phyloP scores from a whole-genome alignment of 768 basidiomycete genomes.

The Kwoniella newhampshirensis region DNA sequence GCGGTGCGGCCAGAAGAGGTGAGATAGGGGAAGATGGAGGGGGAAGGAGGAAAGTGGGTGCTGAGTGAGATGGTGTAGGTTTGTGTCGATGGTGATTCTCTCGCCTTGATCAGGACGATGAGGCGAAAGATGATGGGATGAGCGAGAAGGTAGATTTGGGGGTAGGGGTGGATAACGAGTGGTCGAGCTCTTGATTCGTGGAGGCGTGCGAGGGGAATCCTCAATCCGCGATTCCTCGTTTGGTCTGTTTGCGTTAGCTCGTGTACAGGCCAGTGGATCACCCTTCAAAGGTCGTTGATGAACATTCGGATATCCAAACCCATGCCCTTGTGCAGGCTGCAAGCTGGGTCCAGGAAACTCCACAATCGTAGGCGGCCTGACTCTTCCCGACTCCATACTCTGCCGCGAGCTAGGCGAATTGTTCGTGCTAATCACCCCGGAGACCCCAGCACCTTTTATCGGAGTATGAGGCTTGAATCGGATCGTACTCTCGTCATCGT shows the following conservation, averaged over 20 bases:
- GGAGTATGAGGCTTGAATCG: slow-evolving; percentile 8
- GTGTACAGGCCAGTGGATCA: too few relatives aligned
- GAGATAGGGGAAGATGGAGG: slow-evolving; percentile 37
- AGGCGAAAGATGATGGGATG: slow-evolving; percentile 6
- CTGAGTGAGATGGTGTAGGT: slow-evolving; percentile 11
- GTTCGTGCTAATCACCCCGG: neutral
- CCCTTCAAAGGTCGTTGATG: slow-evolving; percentile 3
- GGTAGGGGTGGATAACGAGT: slow-evolving; percentile 1
- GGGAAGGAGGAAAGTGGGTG: slow-evolving; percentile 19
- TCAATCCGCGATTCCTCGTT: neutral
- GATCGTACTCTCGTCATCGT: neutral
- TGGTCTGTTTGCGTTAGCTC: neutral
- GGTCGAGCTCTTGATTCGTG: slow-evolving; percentile 8
- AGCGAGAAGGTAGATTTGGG: neutral
- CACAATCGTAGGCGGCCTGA: slow-evolving; percentile 20
- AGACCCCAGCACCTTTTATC: neutral
- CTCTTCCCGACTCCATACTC: slow-evolving; percentile 9
- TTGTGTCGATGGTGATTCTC: neutral
- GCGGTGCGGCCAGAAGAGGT: slow-evolving; percentile 36
- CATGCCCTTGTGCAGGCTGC: slow-evolving; percentile 13
- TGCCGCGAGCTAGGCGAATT: neutral
- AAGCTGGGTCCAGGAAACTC: slow-evolving; percentile 23
- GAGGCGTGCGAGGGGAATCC: slow-evolving; percentile 1
- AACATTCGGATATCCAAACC: slow-evolving; percentile 12
- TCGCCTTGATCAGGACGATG: neutral